Percentiles rank a stretch among this genome's conserved stretches.
Evolutionary conservation across 139 green algal species (phyloP).

Genomic region (Dunaliella sp.): DNA sequence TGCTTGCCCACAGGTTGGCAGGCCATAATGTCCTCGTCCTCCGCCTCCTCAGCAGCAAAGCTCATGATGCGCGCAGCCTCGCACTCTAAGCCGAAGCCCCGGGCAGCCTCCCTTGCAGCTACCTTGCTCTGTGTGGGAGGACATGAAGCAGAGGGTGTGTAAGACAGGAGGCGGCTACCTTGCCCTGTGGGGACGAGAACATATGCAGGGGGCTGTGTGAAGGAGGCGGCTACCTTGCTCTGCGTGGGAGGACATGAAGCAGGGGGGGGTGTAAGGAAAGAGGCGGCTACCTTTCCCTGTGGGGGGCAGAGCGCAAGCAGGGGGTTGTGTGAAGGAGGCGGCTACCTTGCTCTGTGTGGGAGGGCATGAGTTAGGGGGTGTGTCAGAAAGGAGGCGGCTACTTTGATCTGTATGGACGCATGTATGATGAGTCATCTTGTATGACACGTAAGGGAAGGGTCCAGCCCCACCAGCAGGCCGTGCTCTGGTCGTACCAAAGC

Average conservation of each 20-base stretch:
- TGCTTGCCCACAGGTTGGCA: not conserved
- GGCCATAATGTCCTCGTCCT: not conserved
- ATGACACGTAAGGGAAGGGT: too few species aligned
- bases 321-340: too few species aligned
- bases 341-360: slow-evolving; percentile 16
- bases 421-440: too few species aligned
- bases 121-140: slow-evolving; percentile 14
- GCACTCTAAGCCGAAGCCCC: not conserved
- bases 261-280: not conserved
- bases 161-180: too few species aligned
- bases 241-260: slow-evolving; percentile 8
- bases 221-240: slow-evolving; percentile 18
- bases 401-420: too few species aligned
- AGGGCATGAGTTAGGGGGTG: slow-evolving; percentile 6
- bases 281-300: too few species aligned
- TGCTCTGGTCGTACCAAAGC: too few species aligned
- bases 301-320: too few species aligned
- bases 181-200: too few species aligned
- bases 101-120: not conserved
- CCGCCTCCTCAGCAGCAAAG: not conserved
- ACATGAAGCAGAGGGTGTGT: slow-evolving; percentile 2
- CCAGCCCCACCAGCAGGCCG: too few species aligned
- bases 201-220: too few species aligned
- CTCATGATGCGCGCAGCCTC: slow-evolving; percentile 2
- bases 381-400: too few species aligned